Evolutionary conservation across 352 stramenopile genomes (phyloP).

Genomic region (Pythium brachiatum): DNA sequence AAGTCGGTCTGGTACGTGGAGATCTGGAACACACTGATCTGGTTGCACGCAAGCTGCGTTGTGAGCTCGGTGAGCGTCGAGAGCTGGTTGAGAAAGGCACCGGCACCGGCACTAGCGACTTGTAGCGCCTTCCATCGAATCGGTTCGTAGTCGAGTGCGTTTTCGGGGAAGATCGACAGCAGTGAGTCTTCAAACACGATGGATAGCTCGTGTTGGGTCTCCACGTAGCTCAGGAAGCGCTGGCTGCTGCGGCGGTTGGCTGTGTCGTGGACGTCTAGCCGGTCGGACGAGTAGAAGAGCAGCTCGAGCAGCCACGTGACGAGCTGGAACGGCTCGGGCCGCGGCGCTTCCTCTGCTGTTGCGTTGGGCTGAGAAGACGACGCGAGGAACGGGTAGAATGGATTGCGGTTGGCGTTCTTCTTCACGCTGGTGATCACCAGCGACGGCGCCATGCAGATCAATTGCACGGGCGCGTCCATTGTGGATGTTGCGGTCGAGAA

Average conservation of each 20-base stretch:
- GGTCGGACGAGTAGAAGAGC: constrained; percentile 45
- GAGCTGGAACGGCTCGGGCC: constrained; percentile 24
- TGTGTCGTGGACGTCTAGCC: neutral
- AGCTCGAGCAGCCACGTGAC: constrained; percentile 50
- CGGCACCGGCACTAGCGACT: constrained; percentile 48
- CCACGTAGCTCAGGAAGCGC: constrained; percentile 63
- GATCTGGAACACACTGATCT: constrained; percentile 69
- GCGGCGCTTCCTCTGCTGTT: neutral
- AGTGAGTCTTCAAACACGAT: constrained; percentile 58
- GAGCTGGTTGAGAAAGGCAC: constrained; percentile 55
- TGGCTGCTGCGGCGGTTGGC: neutral
- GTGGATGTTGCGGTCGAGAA: constrained; percentile 5
- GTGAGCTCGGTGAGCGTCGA: constrained; percentile 60
- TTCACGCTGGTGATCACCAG: constrained; percentile 58
- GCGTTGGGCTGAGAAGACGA: neutral
- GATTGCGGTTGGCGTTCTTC: constrained; percentile 29
- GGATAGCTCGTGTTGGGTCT: constrained; percentile 66
- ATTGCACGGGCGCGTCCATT: constrained; percentile 43
- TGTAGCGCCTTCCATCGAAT: constrained; percentile 62
- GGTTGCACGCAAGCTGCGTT: constrained; percentile 42
- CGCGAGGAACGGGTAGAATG: constrained; percentile 27
- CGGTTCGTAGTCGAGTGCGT: constrained; percentile 43
- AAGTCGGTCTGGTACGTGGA: constrained; percentile 75
- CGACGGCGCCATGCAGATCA: constrained; percentile 50
- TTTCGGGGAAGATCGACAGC: constrained; percentile 34